Evolutionary conservation across 208 protist species (phyloP), one percentile per base, ranked within the genome.

Genomic region (Trypanosoma vivax): DNA sequence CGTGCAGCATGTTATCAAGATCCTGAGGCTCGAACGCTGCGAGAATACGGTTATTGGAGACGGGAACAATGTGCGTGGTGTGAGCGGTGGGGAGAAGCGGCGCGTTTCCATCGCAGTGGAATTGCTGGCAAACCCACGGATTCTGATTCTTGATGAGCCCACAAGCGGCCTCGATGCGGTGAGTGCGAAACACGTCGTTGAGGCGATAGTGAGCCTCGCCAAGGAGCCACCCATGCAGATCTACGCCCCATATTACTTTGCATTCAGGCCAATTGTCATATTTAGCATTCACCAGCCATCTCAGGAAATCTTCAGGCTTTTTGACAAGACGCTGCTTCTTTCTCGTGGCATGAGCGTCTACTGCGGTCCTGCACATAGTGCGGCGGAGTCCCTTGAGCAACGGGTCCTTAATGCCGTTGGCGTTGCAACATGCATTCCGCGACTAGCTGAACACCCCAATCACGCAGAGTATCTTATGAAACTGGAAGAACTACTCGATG

Each of bases 271-370:
- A 10, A 85, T 91, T 52, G 83, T 96, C 56, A 88, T 94, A 50
- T 94, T 94, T 66, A 89, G 76, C 55, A 96, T 96, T 56, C 90
- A 96, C 60, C 90, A 96, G 62, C 90, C 90, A 18, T 94, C 87
- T 25, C 67, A 79, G 33, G 76, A 91, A 49, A 94, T 96, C 53
- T 96, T 79, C 65, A 54, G 75, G 23, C 48, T 92, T 2, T 96
- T 94, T 57, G 90, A 96, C 50, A 83, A 92, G 47, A 55, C 94
- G 9, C 51, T 96, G 28, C 65, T 96, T 33, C 73, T 96, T 21
- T 91, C 84, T 1, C 60, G 73, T 16, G 90, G 90, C 18, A 59
- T 87, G 35, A 82, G 78, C 42, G 61, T 96, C 27, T 96, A 93
- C 74, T 84, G 74, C 54, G 90, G 90, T n/a, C 59, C 74, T 1